These are phyloP conservation scores for Maudiozyma bulderi DNA, from an alignment of 805 yeast genomes.

Conservation along the genomic window DNA sequence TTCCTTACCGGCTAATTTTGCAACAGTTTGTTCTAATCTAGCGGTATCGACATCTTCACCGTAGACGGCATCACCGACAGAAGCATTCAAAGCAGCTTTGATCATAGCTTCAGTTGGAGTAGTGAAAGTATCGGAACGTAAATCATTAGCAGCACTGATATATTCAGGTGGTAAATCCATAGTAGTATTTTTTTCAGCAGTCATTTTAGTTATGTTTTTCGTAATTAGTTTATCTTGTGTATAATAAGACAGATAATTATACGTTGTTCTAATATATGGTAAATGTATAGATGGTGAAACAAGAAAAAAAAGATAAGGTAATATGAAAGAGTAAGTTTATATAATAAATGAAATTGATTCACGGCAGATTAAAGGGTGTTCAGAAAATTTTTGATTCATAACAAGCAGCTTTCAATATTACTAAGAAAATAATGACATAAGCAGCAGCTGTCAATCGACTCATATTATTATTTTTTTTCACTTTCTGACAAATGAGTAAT, in stretches of 20 bases:
- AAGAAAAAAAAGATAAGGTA: too few species aligned
- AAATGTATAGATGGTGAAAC: background rate
- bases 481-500: too few species aligned
- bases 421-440: too few species aligned
- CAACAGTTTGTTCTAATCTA: constrained; percentile 53
- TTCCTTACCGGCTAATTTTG: constrained; percentile 64
- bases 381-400: too few species aligned
- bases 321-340: too few species aligned
- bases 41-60: constrained; percentile 68
- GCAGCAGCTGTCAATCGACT: too few species aligned
- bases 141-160: constrained; percentile 35
- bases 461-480: too few species aligned
- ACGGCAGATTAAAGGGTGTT: too few species aligned
- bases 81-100: constrained; percentile 43
- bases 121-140: constrained; percentile 81
- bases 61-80: constrained; percentile 85
- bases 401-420: too few species aligned
- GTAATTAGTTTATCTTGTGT: too few species aligned
- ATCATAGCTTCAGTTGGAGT: constrained; percentile 73
- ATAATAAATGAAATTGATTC: too few species aligned
- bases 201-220: background rate
- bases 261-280: background rate
- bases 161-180: constrained; percentile 23
- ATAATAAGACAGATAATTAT: background rate
- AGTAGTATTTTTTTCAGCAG: constrained; percentile 12